Evolutionary conservation across 257 asterid genomes (phyloP).

Genomic region (Orobanche coerulescens): DNA sequence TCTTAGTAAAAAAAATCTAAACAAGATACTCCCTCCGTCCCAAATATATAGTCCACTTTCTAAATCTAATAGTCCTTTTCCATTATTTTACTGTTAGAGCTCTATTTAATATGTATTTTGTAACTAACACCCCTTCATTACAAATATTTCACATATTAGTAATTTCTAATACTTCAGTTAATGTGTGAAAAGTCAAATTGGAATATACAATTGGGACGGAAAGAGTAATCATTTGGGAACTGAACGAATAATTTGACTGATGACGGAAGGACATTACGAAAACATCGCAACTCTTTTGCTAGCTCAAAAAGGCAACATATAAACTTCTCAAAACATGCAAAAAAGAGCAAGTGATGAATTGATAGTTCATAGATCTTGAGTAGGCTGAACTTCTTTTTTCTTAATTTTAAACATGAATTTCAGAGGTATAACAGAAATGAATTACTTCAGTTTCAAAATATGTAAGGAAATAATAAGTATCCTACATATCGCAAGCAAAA

Average conservation of each 20-base stretch:
- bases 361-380: conserved; percentile 5
- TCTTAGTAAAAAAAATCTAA: neutral
- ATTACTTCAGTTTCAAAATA: neutral
- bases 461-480: neutral
- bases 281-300: neutral
- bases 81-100: too few species aligned
- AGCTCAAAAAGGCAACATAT: neutral
- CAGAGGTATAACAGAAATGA: conserved; percentile 7
- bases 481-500: conserved; percentile 9
- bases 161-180: too few species aligned
- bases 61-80: too few species aligned
- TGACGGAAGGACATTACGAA: neutral
- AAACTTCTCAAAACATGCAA: conserved; percentile 13
- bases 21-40: neutral
- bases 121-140: too few species aligned
- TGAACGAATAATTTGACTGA: conserved; percentile 2
- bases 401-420: neutral
- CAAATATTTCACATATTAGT: too few species aligned
- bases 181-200: too few species aligned
- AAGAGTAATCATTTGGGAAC: neutral
- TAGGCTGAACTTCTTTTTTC: neutral
- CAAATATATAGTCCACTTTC: too few species aligned
- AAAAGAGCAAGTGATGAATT: neutral
- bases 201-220: too few species aligned
- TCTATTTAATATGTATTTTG: too few species aligned